Base-by-base conservation (phyloP, 2,329 filamentous ascomycete genomes). In the Amauroascus verrucosus region DNA sequence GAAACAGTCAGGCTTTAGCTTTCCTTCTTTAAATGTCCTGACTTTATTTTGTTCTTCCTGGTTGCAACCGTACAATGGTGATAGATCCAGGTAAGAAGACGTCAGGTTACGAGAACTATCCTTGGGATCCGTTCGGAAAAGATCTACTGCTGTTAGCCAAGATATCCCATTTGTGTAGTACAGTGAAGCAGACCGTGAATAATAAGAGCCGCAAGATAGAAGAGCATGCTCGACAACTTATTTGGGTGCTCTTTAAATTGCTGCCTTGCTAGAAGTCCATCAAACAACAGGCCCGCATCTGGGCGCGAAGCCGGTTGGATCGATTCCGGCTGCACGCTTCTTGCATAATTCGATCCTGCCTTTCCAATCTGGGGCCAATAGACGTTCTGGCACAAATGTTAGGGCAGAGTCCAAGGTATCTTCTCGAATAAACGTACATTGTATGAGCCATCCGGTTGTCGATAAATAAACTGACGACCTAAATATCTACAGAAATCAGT, bases 171-270 rank as follows among this genome's bases (percentile, higher is more conserved):
- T 8, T 18, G 13, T 7, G 2, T 13, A 11, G 13, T 8, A 16
- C 18, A 14, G 16, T 35, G 26, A 30, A 9, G n/a, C 59, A 47
- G 56, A 65, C 64, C 76, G 55, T 78, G 76, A 18, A 76, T 77
- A 52, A 78, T 76, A 46, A 78, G 73, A 2, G 73, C 73, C 0
- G 75, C 76, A 9, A 75, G 69, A 43, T 76, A 77, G 53, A 77
- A 73, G 4, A 77, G 61, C 61, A 75, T 70, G 28, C 66, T 70
- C 0, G 75, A 77, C 48, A 78, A 60, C 4, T 70, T 72, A 26
- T 70, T 71, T 3, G 67, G 64, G 51, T 75, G 72, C 30, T 69
- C 62, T 32, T 62, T 65, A 37, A 63, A 57, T 26, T 48, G 24
- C 16, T 56, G 51, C n/a, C 56, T 48, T 22, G 54, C 57, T 24